A percentile compares a stretch with the other conserved stretches of the same genome.
phyloP scores from a whole-genome alignment of 305 asterid species.

The Fraxinus paxiana region DNA sequence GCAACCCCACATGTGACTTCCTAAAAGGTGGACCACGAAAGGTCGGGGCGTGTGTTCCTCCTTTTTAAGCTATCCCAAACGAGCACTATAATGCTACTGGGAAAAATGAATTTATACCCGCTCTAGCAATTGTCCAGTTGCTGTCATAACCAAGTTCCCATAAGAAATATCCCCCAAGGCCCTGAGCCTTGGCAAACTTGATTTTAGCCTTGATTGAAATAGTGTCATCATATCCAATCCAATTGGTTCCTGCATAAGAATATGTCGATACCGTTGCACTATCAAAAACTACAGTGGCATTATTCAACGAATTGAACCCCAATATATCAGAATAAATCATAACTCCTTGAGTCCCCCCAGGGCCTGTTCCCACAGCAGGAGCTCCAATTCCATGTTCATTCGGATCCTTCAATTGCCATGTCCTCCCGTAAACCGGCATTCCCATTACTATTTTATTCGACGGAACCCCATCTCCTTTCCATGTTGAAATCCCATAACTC shows the following conservation, averaged over 20 bases:
- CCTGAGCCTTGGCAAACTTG: conserved; percentile 44
- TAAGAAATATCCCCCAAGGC: conserved; percentile 65
- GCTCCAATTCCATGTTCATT: conserved; percentile 48
- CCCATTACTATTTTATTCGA: conserved; percentile 49
- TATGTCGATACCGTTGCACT: conserved; percentile 44
- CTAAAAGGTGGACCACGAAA: background rate
- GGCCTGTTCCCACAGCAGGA: conserved; percentile 53
- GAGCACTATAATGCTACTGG: background rate
- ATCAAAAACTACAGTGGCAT: conserved; percentile 44
- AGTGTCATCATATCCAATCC: conserved; percentile 58
- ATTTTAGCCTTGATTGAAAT: conserved; percentile 34
- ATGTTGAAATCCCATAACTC: conserved; percentile 43
- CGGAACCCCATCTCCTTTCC: conserved; percentile 38
- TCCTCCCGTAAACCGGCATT: conserved; percentile 55
- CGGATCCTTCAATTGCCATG: conserved; percentile 54
- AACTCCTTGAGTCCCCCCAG: conserved; percentile 47
- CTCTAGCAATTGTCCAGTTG: conserved; percentile 51
- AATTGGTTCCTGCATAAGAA: conserved; percentile 43
- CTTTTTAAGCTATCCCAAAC: background rate
- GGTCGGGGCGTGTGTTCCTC: background rate
- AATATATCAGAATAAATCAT: conserved; percentile 36
- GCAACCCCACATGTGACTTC: background rate
- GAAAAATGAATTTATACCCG: conserved; percentile 34
- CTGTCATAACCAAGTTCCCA: conserved; percentile 61
- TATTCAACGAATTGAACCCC: conserved; percentile 39